A percentile compares a stretch with the other conserved stretches of the same genome.
Evolutionary conservation across 345 rosid genomes (phyloP).

Genomic region (Dipteronia sinensis): DNA sequence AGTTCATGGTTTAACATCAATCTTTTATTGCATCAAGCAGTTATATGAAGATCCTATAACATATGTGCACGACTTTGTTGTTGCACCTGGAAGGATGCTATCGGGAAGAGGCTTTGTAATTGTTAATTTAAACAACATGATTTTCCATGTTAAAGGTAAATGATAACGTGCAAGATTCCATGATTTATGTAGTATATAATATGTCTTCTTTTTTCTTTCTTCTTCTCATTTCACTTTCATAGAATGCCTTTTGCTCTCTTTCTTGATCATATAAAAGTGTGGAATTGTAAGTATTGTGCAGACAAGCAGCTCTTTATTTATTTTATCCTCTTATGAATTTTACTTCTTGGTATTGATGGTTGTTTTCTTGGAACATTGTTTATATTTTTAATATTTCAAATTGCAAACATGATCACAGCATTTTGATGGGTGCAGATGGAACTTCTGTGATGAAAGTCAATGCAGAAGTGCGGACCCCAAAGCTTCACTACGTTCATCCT

Average conservation of each 20-base stretch:
- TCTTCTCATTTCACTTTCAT: background rate
- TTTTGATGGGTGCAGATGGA: conserved; percentile 50
- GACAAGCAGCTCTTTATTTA: background rate
- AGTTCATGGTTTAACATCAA: conserved; percentile 12
- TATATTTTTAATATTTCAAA: background rate
- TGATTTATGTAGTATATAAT: background rate
- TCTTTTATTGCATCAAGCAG: conserved; percentile 43
- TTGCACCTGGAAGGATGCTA: conserved; percentile 72
- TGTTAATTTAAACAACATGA: conserved; percentile 66
- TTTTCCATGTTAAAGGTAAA: conserved; percentile 72
- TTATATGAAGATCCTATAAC: conserved; percentile 69
- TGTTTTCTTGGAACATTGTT: conserved; percentile 5
- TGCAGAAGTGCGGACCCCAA: conserved; percentile 56
- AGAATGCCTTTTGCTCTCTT: background rate
- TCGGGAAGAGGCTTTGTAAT: conserved; percentile 72
- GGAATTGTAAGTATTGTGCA: background rate
- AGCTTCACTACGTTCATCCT: conserved; percentile 87
- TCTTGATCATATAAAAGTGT: background rate
- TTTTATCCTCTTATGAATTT: background rate
- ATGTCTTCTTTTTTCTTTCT: background rate
- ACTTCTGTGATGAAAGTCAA: conserved; percentile 58
- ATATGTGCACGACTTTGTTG: conserved; percentile 61
- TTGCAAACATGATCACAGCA: conserved; percentile 10
- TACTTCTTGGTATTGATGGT: background rate
- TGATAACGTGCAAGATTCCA: background rate